phyloP scores from a whole-genome alignment of 2,329 filamentous ascomycete genomes.

The Colletotrichum liriopes region DNA sequence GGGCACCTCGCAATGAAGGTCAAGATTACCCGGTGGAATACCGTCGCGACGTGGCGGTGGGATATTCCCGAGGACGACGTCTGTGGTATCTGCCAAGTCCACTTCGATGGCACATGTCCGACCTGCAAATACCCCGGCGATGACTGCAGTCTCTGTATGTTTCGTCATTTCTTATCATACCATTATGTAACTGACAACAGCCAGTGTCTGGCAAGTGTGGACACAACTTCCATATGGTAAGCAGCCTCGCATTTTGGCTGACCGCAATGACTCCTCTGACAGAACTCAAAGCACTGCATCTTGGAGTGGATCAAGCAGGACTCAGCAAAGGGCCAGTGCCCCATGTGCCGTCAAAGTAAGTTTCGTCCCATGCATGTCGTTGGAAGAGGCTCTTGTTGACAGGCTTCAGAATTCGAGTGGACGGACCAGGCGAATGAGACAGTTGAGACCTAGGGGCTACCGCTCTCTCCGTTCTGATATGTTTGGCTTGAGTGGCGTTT shows the following conservation, averaged over 20 bases:
- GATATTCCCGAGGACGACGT: slow-evolving; percentile 98
- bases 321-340: slow-evolving; percentile 91
- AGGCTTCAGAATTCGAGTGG: slow-evolving; percentile 58
- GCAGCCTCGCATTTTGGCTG: slow-evolving; percentile 44
- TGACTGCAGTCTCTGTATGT: slow-evolving; percentile 90
- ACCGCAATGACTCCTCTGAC: slow-evolving; percentile 43
- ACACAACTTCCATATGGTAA: slow-evolving; percentile 97
- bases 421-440: slow-evolving; percentile 54
- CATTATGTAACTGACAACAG: neutral
- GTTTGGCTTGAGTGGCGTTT: slow-evolving; percentile 26
- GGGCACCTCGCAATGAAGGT: slow-evolving; percentile 81
- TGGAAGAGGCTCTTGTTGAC: neutral
- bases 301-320: slow-evolving; percentile 97
- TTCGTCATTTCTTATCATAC: neutral
- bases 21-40: slow-evolving; percentile 92
- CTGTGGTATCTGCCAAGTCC: slow-evolving; percentile 97
- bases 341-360: slow-evolving; percentile 96
- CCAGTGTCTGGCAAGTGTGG: slow-evolving; percentile 96
- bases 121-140: slow-evolving; percentile 98
- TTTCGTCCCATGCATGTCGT: slow-evolving; percentile 26
- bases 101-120: slow-evolving; percentile 97
- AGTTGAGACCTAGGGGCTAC: slow-evolving; percentile 43
- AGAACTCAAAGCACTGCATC: slow-evolving; percentile 84
- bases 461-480: slow-evolving; percentile 32
- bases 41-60: slow-evolving; percentile 97